phyloP scores from a whole-genome alignment of 1,284 basidiomycete species.

The Austropuccinia psidii region DNA sequence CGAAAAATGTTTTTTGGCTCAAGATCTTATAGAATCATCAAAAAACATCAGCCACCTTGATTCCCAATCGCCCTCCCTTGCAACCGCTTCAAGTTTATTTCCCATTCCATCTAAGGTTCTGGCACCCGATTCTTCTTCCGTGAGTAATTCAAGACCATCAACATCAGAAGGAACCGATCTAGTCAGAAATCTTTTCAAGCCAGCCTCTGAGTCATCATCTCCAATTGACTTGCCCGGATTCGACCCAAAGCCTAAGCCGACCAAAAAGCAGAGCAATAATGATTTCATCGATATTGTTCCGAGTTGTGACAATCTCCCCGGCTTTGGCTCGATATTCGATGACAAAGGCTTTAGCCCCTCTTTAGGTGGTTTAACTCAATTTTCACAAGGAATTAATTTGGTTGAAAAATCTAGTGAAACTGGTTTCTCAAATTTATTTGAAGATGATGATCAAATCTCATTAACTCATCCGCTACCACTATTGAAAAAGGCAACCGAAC shows the following conservation, averaged over 20 bases:
- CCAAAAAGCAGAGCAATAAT: too few species aligned
- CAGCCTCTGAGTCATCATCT: not conserved
- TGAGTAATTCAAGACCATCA: not conserved
- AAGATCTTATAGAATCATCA: not conserved
- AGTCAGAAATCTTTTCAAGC: not conserved
- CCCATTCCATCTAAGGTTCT: not conserved
- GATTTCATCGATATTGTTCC: too few species aligned
- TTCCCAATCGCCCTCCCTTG: not conserved
- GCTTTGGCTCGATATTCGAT: constrained; percentile 14
- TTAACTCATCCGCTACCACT: constrained; percentile 19
- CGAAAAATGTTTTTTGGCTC: not conserved
- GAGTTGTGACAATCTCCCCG: not conserved
- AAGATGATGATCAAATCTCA: constrained; percentile 6
- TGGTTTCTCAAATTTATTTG: constrained; percentile 27
- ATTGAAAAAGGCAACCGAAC: too few species aligned
- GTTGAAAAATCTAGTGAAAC: too few species aligned
- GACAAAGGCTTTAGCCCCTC: not conserved
- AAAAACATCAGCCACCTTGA: not conserved
- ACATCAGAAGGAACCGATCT: not conserved
- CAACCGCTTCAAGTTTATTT: not conserved
- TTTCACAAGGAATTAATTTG: too few species aligned
- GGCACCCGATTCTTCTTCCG: constrained; percentile 6
- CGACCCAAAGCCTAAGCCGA: too few species aligned
- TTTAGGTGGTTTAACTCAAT: too few species aligned
- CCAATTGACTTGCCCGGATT: constrained; percentile 25